Conservation (phyloP, 768 basidiomycete species). For the Trametes maxima region DNA sequence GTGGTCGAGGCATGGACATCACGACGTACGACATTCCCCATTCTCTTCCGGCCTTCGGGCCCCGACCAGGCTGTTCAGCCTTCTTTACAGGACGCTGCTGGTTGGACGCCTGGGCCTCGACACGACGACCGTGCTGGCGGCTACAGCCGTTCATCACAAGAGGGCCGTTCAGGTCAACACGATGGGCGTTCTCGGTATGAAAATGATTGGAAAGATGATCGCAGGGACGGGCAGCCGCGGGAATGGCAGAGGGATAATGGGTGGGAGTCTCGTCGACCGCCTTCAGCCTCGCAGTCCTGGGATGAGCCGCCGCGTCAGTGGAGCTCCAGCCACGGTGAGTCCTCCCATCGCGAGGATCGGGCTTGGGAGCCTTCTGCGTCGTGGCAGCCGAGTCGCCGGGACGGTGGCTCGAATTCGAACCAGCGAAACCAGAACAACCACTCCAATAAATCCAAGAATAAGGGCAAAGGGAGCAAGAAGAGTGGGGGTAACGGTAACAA, state of each 20-base stretch:
- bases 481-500: conserved; percentile 35
- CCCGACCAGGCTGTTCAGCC: conserved; percentile 11
- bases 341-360: conserved; percentile 27
- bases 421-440: conserved; percentile 27
- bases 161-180: conserved; percentile 10
- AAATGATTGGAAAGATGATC: conserved; percentile 47
- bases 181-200: conserved; percentile 30
- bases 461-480: conserved; percentile 39
- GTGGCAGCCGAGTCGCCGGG: conserved; percentile 40
- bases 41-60: background rate
- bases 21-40: conserved; percentile 16
- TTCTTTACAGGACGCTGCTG: conserved; percentile 12
- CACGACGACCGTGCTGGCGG: conserved; percentile 20
- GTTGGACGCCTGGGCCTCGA: conserved; percentile 13
- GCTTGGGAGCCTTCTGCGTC: conserved; percentile 30
- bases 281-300: conserved; percentile 14
- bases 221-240: conserved; percentile 41
- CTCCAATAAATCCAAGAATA: conserved; percentile 40
- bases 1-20: conserved; percentile 14
- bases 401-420: conserved; percentile 24
- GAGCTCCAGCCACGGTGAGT: conserved; percentile 17
- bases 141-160: conserved; percentile 14
- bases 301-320: conserved; percentile 30
- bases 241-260: conserved; percentile 39
- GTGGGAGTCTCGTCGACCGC: conserved; percentile 28